Evolutionary conservation across 805 yeast genomes (phyloP).

Genomic region (Candida boidinii): DNA sequence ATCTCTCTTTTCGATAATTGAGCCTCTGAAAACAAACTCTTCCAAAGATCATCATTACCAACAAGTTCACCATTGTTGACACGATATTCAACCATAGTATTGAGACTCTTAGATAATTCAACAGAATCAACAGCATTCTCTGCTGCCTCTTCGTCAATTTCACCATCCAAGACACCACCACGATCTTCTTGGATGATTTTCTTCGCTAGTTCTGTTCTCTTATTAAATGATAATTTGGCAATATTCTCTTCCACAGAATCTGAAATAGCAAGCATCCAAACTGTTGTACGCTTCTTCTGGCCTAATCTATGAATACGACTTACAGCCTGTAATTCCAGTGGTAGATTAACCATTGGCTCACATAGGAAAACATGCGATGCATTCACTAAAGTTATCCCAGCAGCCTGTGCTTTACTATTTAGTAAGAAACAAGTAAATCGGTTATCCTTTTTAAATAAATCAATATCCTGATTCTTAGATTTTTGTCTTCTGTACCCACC

Average conservation of each 20-base stretch:
- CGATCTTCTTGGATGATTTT: constrained; percentile 15
- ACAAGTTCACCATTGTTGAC: constrained; percentile 52
- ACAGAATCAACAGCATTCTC: constrained; percentile 40
- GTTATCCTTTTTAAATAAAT: constrained; percentile 50
- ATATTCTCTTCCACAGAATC: constrained; percentile 88
- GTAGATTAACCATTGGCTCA: constrained; percentile 85
- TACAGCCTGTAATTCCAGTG: constrained; percentile 85
- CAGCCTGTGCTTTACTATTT: constrained; percentile 79
- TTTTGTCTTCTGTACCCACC: constrained; percentile 15
- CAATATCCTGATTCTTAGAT: constrained; percentile 30
- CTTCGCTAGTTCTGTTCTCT: constrained; percentile 37
- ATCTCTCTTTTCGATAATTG: not conserved
- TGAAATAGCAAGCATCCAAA: constrained; percentile 85
- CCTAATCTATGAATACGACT: constrained; percentile 92
- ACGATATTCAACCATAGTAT: constrained; percentile 36
- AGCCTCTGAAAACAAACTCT: constrained; percentile 39
- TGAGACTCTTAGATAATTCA: constrained; percentile 44
- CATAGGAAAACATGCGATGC: constrained; percentile 89
- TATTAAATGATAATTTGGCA: constrained; percentile 55
- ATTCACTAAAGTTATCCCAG: constrained; percentile 85
- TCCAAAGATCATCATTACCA: constrained; percentile 51
- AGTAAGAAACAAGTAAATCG: constrained; percentile 75
- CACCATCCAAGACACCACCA: constrained; percentile 5
- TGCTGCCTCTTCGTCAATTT: constrained; percentile 3
- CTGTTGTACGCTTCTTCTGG: constrained; percentile 69